Base-by-base conservation (phyloP, 1,139 yeast genomes). In the Yamadazyma songkhlaensis region DNA sequence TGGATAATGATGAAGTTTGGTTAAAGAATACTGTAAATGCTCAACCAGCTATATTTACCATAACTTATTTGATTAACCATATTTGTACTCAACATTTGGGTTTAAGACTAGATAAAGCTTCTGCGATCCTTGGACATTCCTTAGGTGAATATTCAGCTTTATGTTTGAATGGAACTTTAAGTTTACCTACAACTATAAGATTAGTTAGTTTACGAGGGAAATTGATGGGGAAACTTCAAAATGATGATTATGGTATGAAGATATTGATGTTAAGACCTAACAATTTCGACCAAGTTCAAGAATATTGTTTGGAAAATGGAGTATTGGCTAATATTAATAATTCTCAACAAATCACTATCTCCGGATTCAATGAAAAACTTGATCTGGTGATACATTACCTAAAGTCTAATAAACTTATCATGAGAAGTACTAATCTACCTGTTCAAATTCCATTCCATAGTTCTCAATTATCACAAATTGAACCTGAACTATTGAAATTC, bases 371-470 rank as follows among this genome's bases (percentile, higher is more conserved):
- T n/a, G 24, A 38, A 3, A 51, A 48, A 2, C 42, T 72, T 2
- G 42, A 47, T 4, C 35, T 37, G n/a, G 43, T 50, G 9, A 41
- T 64, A 1, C 44, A 41, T 2, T 36, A 43, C 10, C 32, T 64
- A 12, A 54, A 58, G 24, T 35, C 45, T 8, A 38, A 34, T n/a
- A 39, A 41, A 15, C 36, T 48, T 8, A 50, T 60, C 8, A 44
- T 62, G 13, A 60, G 59, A 43, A 44, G 55, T 2, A 55, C 60
- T 7, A 49, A 48, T 21, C 53, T 79, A 33, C 72, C 76, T 0
- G 83, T 77, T 2, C 55, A 66, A 3, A 72, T 79, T 2, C 82
- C 84, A 6, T 79, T 79, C 53, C 84, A 79, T 50, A 71, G 67
- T 34, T 45, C 54, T 2, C 45, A 64, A 14, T 59, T 79, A 51